Base-by-base conservation (phyloP, 495 filamentous ascomycete genomes). In the Talaromyces nanjingensis region DNA sequence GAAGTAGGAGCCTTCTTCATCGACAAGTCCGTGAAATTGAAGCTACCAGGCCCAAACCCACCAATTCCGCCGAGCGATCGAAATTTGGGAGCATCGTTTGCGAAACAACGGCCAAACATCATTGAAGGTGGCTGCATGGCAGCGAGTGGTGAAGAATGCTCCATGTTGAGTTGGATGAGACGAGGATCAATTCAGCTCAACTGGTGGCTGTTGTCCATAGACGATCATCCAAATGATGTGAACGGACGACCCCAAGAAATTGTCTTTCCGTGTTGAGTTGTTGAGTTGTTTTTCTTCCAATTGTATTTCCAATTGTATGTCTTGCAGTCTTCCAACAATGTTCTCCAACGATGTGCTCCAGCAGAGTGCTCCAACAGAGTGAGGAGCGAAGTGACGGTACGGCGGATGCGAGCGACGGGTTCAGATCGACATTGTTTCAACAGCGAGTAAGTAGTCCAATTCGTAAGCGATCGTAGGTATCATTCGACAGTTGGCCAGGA, bases 141-240 rank as follows among this genome's bases (percentile, higher is more conserved):
- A 71, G 93, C 94, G 69, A 97, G 77, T 54, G 94, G 94, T 63
- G 94, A 98, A 58, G 93, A 98, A 55, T 87, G 87, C 77, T 96
- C 91, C 91, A 98, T 97, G 63, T 65, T 74, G 45, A 37, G 61
- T 64, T 53, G 62, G 59, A 65, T 39, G 25, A 24, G 27, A 63
- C 14, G 54, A 16, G 47, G 16, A 60, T 55, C 58, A 27, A 24
- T 47, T 31, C 45, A 34, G 11, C 18, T 63, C 61, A 47, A 34
- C 49, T 24, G 18, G 18, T 63, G 34, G 42, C 22, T 14, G 42
- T 39, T 34, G 20, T 33, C 52, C 53, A 62, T 29, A 63, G 61
- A 66, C 58, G 56, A 59, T 59, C 56, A 37, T 31, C 56, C 27
- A 33, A 59, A 59, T 59, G 18, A 59, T 8, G 56, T 59, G 56